Conservation (phyloP, 1,139 yeast genomes). For the Magnusiomyces suaveolens region DNA sequence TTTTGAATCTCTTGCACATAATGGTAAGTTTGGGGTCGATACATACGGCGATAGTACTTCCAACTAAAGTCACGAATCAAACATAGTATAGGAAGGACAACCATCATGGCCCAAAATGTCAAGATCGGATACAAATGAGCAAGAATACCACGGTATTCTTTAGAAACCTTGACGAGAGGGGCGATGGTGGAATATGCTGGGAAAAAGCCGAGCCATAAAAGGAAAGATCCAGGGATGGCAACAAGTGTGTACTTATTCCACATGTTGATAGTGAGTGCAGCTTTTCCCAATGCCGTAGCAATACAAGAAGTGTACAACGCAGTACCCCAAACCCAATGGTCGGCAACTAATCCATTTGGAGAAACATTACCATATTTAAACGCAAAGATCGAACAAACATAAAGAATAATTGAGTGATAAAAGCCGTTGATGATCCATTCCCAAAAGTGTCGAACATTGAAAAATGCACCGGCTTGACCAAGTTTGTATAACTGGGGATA, state of each 20-base stretch:
- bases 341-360: conserved; percentile 61
- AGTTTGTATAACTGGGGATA: conserved; percentile 88
- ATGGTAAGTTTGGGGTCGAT: conserved; percentile 85
- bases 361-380: conserved; percentile 60
- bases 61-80: conserved; percentile 80
- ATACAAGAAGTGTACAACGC: conserved; percentile 82
- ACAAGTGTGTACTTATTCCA: conserved; percentile 91
- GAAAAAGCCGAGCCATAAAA: conserved; percentile 74
- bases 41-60: conserved; percentile 90
- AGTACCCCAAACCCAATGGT: conserved; percentile 95
- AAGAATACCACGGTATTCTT: conserved; percentile 74
- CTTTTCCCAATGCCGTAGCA: conserved; percentile 86
- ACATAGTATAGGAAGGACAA: conserved; percentile 69
- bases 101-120: conserved; percentile 74
- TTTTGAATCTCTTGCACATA: conserved; percentile 95
- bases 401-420: conserved; percentile 81
- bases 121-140: conserved; percentile 66
- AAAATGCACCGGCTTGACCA: conserved; percentile 81
- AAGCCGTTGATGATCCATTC: conserved; percentile 96
- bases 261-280: conserved; percentile 80
- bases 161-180: conserved; percentile 72
- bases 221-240: conserved; percentile 91
- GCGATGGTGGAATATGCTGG: conserved; percentile 84
- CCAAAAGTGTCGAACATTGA: conserved; percentile 90
- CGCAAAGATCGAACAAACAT: conserved; percentile 60